Evolutionary conservation across 495 filamentous ascomycete genomes (phyloP), one percentile per base, ranked within the genome.

Genomic region (Hypoxylon trugodes): DNA sequence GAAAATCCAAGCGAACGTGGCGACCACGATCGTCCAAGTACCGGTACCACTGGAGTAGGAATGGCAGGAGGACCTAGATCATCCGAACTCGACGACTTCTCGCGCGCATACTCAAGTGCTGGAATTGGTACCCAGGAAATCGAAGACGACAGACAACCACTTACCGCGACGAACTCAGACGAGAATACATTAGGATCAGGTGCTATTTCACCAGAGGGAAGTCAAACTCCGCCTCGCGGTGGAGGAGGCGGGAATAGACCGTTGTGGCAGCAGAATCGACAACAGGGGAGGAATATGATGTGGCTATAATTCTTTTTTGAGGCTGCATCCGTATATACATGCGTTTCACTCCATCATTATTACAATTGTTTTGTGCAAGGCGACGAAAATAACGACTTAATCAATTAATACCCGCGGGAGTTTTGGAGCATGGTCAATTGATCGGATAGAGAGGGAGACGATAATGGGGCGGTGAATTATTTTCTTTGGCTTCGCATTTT

Each of bases 211-310:
- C 59, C 67, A 6, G 50, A 32, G 4, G 56, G 41, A 6, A 65
- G 63, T 19, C 59, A 8, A 1, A 61, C 50, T 5, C 56, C 66
- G 0, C 21, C 56, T 1, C 30, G 47, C 12, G 51, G 45, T 1
- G 33, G 33, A 16, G 33, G 54, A 8, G 1, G 54, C 3, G 66
- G 57, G 10, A 66, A 59, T 19, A 50, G 64, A 22, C 79, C 78
- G 30, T 65, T 81, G 13, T 81, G 79, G 79, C 79, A 81, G 70
- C 79, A 81, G 70, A 78, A 80, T 43, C 55, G 79, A 48, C 73
- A 75, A 56, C 77, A 76, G 60, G 77, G 77, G 58, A 69, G 78
- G 36, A 79, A 80, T 55, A 40, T 77, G 47, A 77, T 80, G 74
- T 81, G 79, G 79, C 62, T 79, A 69, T 80, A 65, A 77, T 68